Conservation (phyloP, 2,329 filamentous ascomycete species). For the Trichoderma atrobrunneum region DNA sequence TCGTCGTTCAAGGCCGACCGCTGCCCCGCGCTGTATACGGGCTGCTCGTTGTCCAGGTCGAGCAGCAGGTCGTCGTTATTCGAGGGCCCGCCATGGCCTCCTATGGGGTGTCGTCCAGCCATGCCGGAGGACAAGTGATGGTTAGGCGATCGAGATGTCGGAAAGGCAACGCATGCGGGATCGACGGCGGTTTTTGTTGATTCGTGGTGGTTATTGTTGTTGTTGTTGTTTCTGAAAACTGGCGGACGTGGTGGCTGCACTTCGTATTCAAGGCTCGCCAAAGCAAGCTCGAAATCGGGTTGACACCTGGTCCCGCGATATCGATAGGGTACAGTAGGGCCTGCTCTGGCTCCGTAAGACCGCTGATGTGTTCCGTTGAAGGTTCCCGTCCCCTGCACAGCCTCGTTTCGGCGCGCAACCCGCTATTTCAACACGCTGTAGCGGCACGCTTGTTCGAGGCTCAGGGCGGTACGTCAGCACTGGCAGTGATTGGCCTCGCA, state of each 20-base stretch:
- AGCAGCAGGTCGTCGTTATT: conserved; percentile 63
- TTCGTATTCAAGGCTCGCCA: background rate
- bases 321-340: background rate
- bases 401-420: conserved; percentile 19
- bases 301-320: conserved; percentile 18
- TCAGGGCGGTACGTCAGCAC: conserved; percentile 17
- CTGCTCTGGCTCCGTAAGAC: background rate
- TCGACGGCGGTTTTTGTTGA: conserved; percentile 14
- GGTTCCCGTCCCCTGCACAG: conserved; percentile 18
- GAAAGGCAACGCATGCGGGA: conserved; percentile 35
- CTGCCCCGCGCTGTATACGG: conserved; percentile 72
- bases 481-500: conserved; percentile 4
- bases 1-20: conserved; percentile 78
- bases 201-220: background rate
- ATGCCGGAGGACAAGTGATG: conserved; percentile 50
- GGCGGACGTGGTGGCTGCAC: background rate
- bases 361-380: conserved; percentile 15
- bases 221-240: background rate
- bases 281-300: background rate
- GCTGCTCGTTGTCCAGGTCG: conserved; percentile 69
- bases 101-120: conserved; percentile 55
- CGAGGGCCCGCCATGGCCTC: conserved; percentile 49
- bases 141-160: conserved; percentile 31
- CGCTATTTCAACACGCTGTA: background rate
- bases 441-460: conserved; percentile 7